Evolutionary conservation across 306 rosid species (phyloP).

Genomic region (Prinsepia uniflora): DNA sequence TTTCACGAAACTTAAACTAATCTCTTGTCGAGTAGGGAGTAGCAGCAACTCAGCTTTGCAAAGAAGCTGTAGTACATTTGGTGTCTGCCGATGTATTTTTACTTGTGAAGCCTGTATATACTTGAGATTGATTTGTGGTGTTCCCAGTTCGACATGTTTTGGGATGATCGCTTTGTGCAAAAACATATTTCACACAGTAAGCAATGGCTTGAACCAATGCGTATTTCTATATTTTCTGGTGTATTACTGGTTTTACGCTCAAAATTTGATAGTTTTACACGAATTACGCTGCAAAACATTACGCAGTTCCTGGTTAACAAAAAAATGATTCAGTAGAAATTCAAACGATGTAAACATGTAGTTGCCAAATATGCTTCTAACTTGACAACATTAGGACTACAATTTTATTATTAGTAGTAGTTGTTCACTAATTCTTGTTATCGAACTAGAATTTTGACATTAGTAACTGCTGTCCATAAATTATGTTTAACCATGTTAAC

Average conservation of each 20-base stretch:
- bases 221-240: background rate
- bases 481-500: too few relatives aligned
- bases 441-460: too few relatives aligned
- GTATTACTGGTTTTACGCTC: background rate
- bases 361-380: too few relatives aligned
- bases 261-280: too few relatives aligned
- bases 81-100: background rate
- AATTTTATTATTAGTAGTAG: too few relatives aligned
- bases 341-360: too few relatives aligned
- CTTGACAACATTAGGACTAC: too few relatives aligned
- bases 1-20: background rate
- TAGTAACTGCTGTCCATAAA: too few relatives aligned
- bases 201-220: background rate
- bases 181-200: background rate
- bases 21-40: background rate
- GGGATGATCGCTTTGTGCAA: background rate
- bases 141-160: background rate
- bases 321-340: too few relatives aligned
- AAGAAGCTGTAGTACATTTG: background rate
- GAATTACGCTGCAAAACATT: too few relatives aligned
- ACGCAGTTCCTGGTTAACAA: too few relatives aligned
- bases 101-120: background rate
- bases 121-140: background rate
- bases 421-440: too few relatives aligned
- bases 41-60: background rate